Evolutionary conservation across 1,284 basidiomycete genomes (phyloP).

Genomic region (Apiotrichum sp.): DNA sequence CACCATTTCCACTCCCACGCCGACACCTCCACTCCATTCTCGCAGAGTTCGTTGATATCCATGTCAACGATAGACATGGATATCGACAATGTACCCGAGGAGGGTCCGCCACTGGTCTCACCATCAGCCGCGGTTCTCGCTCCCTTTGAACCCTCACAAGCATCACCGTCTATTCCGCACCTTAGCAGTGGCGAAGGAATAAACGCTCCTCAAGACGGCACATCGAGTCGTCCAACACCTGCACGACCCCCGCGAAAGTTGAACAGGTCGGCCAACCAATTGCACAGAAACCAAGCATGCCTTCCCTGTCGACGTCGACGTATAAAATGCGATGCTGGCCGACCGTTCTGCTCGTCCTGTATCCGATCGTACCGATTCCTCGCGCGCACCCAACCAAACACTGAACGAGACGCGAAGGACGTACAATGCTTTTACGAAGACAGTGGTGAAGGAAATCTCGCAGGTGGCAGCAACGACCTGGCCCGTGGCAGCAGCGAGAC

Average conservation of each 20-base stretch:
- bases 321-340: conserved; percentile 20
- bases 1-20: too few relatives aligned
- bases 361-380: conserved; percentile 18
- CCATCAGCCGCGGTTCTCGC: too few relatives aligned
- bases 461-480: background rate
- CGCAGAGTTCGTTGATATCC: too few relatives aligned
- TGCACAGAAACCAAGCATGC: conserved; percentile 21
- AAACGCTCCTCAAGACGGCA: too few relatives aligned
- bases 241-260: conserved; percentile 15
- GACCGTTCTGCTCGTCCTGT: conserved; percentile 18
- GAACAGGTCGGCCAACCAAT: conserved; percentile 20
- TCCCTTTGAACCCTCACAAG: too few relatives aligned
- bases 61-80: too few relatives aligned
- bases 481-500: conserved; percentile 1
- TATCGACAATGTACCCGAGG: too few relatives aligned
- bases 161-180: too few relatives aligned
- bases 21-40: too few relatives aligned
- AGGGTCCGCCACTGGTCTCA: too few relatives aligned
- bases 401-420: conserved; percentile 29
- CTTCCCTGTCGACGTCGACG: conserved; percentile 18
- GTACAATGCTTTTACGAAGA: conserved; percentile 34
- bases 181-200: background rate
- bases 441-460: background rate
- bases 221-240: background rate
- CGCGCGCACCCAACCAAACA: conserved; percentile 29